Base-by-base conservation (phyloP, 2,329 filamentous ascomycete genomes). In the Coniochaeta sp. region DNA sequence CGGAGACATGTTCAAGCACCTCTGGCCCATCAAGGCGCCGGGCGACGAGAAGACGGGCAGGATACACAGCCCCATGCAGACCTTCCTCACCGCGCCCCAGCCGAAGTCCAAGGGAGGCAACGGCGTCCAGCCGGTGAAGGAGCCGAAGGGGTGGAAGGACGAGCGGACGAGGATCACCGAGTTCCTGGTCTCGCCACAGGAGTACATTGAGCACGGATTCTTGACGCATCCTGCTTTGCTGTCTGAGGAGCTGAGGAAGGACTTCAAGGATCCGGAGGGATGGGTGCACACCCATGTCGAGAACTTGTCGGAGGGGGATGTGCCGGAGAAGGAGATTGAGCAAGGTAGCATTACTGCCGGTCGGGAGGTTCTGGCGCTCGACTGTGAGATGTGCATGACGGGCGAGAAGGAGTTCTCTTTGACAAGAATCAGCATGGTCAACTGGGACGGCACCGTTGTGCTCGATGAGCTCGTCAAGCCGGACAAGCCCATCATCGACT, bases 301-400 rank as follows among this genome's bases (percentile, higher is more conserved):
- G 35, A 76, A 68, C 38, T 70, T 90, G 7, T 79, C 84, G 46
- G 86, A 89, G 28, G 89, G 84, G 3, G 68, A 79, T 48, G 77
- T 86, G 6, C 82, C 86, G 2, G 86, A 91, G 49, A 67, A 70
- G 5, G 81, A 91, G 51, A 83, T 95, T 53, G 77, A 95, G 67
- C 73, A 85, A 59, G 92, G 91, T 51, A 92, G 90, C 66, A 73
- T 96, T 53, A 95, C 90, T 0, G 89, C 83, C 27, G 94, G 91
- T 31, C 82, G 90, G 56, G 79, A 86, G 32, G 73, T 96, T 10
- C 73, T 95, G 48, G 86, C 90, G 1, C 75, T 99, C 51, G 94
- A 99, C 66, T 99, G 94, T 69, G 94, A 99, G 69, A 99, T 99
- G 94, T 96, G 91, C 66, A 85, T 90, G 71, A 95, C 91, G 2